Evolutionary conservation across 805 yeast species (phyloP).

Genomic region (Kodamaea nitidulidarum): DNA sequence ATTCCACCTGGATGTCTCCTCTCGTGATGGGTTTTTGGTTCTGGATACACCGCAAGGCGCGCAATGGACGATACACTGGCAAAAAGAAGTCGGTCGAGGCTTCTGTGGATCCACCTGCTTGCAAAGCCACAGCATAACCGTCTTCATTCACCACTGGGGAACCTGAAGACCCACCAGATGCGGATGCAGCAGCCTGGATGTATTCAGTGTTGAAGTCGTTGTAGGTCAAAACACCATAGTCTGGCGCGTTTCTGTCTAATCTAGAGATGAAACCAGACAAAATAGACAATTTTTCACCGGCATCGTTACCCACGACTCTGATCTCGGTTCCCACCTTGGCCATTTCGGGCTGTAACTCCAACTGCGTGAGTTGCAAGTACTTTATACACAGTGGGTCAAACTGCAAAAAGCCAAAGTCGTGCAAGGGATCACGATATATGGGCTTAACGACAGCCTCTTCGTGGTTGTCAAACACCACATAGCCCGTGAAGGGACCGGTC

Average conservation of each 20-base stretch:
- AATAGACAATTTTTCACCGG: constrained; percentile 89
- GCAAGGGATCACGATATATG: constrained; percentile 89
- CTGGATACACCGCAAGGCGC: constrained; percentile 79
- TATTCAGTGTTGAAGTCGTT: constrained; percentile 93
- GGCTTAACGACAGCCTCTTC: constrained; percentile 88
- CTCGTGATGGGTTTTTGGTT: constrained; percentile 57
- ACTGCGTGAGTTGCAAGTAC: constrained; percentile 65
- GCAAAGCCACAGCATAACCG: constrained; percentile 85
- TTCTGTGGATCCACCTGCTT: constrained; percentile 90
- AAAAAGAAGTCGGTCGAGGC: constrained; percentile 91
- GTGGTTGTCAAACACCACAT: constrained; percentile 89
- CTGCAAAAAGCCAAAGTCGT: constrained; percentile 86
- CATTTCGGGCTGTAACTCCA: constrained; percentile 70
- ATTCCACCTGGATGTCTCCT: constrained; percentile 90
- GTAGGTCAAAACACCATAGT: constrained; percentile 81
- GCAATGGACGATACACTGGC: constrained; percentile 76
- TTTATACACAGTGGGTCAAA: constrained; percentile 70
- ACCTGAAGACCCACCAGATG: constrained; percentile 94
- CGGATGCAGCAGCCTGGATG: constrained; percentile 93
- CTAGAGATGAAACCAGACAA: constrained; percentile 82
- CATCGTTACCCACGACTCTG: constrained; percentile 93
- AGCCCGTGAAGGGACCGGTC: constrained; percentile 90
- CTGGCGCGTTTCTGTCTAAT: constrained; percentile 91
- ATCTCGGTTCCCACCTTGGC: constrained; percentile 92
- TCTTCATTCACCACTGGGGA: constrained; percentile 92